Base-by-base conservation (phyloP, 768 basidiomycete species). In the Auricularia heimuer region DNA sequence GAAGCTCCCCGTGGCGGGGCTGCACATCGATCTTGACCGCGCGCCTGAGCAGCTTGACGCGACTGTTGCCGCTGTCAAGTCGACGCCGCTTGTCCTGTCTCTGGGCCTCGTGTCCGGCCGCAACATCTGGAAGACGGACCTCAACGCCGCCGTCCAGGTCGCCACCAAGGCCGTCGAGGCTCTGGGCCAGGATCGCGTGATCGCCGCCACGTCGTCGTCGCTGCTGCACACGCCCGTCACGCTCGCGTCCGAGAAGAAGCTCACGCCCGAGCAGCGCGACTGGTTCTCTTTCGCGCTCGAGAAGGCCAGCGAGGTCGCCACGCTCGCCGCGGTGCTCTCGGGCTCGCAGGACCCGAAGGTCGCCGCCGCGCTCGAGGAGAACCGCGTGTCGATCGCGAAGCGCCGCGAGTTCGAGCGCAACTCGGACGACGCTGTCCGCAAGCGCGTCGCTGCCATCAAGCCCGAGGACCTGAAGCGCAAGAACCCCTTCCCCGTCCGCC, bases 101-200 rank as follows among this genome's bases (percentile, higher is more conserved):
- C 87, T 98, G 68, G 97, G 97, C 78, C 76, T 98, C 67, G 91
- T 99, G 68, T 98, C 97, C 56, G 97, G 97, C 64, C 94, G 97
- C 75, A 98, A 98, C 83, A 92, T 99, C 81, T 99, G 97, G 97
- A 99, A 98, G 86, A 89, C 86, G 68, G 95, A 98, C 78, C 88
- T 98, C 71, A 80, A 82, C 68, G 86, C 85, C 64, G 88, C 92
- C 65, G 83, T 94, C 78, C 87, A 88, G 75, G 78, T 85, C 60
- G 92, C 84, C 64, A 88, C 95, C 80, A 89, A 87, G 76, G 94
- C 92, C 60, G 80, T 97, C 71, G 85, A 87, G 63, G 81, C 80
- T 51, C 88, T 98, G 71, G 94, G 95, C 66, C 77, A 82, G 67
- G 88, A 91, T 67, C 92, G 94, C 68, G 91, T 98, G 75, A 86